Evolutionary conservation across 2,329 filamentous ascomycete genomes (phyloP), one percentile per base, ranked within the genome.

Genomic region (Neocucurbitaria cava): DNA sequence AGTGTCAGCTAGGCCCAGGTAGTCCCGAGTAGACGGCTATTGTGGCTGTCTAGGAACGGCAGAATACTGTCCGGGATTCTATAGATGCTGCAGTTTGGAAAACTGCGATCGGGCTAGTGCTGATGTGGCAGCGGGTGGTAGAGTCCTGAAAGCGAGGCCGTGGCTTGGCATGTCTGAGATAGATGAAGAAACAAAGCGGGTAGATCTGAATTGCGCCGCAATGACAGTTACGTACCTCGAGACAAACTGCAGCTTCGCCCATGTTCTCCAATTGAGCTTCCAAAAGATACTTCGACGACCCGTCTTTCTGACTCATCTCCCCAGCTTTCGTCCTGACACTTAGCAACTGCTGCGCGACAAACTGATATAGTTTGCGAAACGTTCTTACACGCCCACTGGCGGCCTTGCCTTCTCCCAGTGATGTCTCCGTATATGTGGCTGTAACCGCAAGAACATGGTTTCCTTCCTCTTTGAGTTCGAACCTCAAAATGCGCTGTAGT

Each of bases 221-320:
- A 21, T 30, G 18, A 21, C 31, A 8, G 5, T n/a, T 42, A 66
- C 65, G 64, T 68, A 85, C 83, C 76, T 96, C 91, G 46, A 99
- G 82, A 69, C 90, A 86, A 61, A 98, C 89, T 4, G 87, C 81
- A 40, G 88, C 88, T 72, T 97, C 93, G 42, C 91, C 91, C 70
- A 93, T 90, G 76, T 98, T 99, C 80, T 99, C 95, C 54, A 99
- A 77, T 78, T 99, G 95, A 23, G 94, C 95, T 76, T 99, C 95
- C 45, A 99, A 82, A 13, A 91, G 87, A 84, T 91, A 96, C 51
- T 76, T 75, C 39, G 77, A 65, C 39, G 76, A 65, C 33, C 73
- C 75, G 18, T 78, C 77, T 46, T 73, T 77, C 10, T 77, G 66
- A 38, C 82, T 70, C 51, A 91, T 71, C 46, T 87, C 83, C 3